phyloP scores from a whole-genome alignment of 1,139 yeast species.

The Diutina scorzettiae region DNA sequence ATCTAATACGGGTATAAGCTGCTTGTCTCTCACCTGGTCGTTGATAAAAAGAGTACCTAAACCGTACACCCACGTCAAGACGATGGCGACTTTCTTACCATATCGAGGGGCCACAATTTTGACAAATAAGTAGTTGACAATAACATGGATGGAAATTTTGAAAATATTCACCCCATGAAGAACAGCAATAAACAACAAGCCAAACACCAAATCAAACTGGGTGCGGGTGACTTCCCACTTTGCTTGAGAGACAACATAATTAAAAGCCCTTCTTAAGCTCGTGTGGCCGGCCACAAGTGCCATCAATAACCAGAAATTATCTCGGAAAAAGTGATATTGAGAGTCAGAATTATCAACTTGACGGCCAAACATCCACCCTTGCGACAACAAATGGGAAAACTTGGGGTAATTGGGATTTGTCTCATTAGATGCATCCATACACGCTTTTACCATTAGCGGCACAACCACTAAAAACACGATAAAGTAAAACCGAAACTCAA shows the following conservation, averaged over 20 bases:
- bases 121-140: slow-evolving; percentile 43
- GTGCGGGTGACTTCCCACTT: slow-evolving; percentile 24
- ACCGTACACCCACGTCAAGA: slow-evolving; percentile 65
- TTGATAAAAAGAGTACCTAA: slow-evolving; percentile 65
- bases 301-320: slow-evolving; percentile 53
- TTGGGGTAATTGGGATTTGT: slow-evolving; percentile 63
- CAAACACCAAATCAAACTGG: slow-evolving; percentile 60
- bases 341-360: slow-evolving; percentile 83
- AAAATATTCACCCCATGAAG: slow-evolving; percentile 72
- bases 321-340: slow-evolving; percentile 82
- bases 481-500: slow-evolving; percentile 61
- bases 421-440: slow-evolving; percentile 70
- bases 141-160: slow-evolving; percentile 47
- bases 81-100: slow-evolving; percentile 18
- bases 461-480: slow-evolving; percentile 53
- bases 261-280: slow-evolving; percentile 23
- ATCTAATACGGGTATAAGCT: slow-evolving; percentile 37
- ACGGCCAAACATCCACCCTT: slow-evolving; percentile 71
- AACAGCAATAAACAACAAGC: slow-evolving; percentile 53
- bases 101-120: slow-evolving; percentile 18
- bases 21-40: slow-evolving; percentile 45
- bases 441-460: slow-evolving; percentile 75
- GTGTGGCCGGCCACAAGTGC: slow-evolving; percentile 46
- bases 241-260: background rate
- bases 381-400: slow-evolving; percentile 47